Evolutionary conservation across 2,329 filamentous ascomycete genomes (phyloP).

Genomic region (Colletotrichum aenigma): DNA sequence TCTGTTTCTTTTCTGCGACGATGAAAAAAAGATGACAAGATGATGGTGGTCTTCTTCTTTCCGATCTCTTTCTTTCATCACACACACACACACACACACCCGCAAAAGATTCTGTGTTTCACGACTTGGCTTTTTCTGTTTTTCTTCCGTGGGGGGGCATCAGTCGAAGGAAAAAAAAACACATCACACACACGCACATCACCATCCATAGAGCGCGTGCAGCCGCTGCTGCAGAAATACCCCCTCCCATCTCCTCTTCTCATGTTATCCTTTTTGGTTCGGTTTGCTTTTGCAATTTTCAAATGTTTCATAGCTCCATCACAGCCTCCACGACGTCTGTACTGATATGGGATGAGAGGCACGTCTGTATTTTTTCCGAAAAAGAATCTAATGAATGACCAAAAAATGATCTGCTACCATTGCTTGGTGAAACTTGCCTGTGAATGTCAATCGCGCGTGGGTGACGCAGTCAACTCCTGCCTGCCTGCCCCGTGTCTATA

Average conservation of each 20-base stretch:
- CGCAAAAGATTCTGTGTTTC: background rate
- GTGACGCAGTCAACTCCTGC: background rate
- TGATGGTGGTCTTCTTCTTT: background rate
- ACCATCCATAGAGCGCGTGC: constrained; percentile 2
- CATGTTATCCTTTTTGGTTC: background rate
- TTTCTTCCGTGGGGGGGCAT: background rate
- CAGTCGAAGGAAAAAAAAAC: background rate
- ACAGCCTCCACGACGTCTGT: background rate
- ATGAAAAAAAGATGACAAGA: background rate
- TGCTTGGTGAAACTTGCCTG: background rate
- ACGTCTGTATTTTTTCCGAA: background rate
- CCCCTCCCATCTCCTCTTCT: background rate
- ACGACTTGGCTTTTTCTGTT: background rate
- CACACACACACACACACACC: background rate
- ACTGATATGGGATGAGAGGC: background rate
- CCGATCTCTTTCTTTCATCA: background rate
- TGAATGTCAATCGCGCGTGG: background rate
- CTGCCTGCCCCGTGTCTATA: background rate
- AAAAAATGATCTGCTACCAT: background rate
- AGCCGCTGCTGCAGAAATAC: constrained; percentile 9
- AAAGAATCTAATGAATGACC: background rate
- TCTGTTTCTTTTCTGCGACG: background rate
- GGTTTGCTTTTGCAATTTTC: background rate
- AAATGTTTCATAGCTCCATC: background rate
- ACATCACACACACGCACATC: background rate